Evolutionary conservation across 1,284 basidiomycete genomes (phyloP).

Genomic region (Flammula alnicola): DNA sequence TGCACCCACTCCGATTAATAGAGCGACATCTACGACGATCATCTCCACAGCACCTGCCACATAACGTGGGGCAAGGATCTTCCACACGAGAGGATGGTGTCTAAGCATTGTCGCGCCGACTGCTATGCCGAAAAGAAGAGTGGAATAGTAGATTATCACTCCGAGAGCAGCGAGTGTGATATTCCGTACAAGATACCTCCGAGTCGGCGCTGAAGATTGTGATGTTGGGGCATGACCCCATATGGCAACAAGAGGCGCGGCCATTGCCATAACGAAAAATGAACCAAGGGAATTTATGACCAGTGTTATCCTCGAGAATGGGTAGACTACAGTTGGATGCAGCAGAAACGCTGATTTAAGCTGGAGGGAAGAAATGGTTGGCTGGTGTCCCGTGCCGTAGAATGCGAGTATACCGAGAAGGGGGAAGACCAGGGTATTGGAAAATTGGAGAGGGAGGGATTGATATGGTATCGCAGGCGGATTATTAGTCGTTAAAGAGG

Average conservation of each 20-base stretch:
- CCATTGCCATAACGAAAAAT: background rate
- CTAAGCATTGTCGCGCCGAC: background rate
- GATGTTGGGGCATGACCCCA: background rate
- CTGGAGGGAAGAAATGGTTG: background rate
- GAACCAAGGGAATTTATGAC: background rate
- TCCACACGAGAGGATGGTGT: background rate
- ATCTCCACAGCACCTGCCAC: background rate
- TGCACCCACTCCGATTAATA: no score
- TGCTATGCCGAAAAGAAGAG: background rate
- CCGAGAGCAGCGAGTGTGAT: no score
- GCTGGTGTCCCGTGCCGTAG: background rate
- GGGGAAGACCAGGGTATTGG: background rate
- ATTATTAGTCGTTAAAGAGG: background rate
- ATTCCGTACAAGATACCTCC: background rate
- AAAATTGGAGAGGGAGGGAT: no score
- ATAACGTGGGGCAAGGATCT: background rate
- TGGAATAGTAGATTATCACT: background rate
- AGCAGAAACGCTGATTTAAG: background rate
- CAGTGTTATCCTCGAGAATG: background rate
- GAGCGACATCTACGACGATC: background rate
- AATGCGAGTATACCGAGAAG: background rate
- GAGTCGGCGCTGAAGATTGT: no score
- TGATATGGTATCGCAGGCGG: no score
- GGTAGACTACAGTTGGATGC: background rate
- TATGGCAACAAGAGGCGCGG: background rate